Evolutionary conservation across 768 basidiomycete genomes (phyloP), one percentile per base, ranked within the genome.

Genomic region (Coprinopsis marcescibilis): DNA sequence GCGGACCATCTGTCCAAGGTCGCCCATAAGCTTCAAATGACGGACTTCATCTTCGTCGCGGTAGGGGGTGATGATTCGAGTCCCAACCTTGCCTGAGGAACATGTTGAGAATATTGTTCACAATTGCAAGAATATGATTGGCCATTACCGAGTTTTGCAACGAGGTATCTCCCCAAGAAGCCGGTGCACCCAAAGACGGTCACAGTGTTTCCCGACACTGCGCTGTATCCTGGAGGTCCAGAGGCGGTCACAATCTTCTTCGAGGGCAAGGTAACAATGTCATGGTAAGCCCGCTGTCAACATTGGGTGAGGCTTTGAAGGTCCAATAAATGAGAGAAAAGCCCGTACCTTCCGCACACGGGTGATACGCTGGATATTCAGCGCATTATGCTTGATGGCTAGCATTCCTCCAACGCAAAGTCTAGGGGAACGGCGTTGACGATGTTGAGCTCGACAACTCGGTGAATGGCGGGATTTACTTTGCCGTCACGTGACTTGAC

Each of bases 171-270:
- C 36, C 95, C 96, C 49, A 99, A 70, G 65, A 97, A 98, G 4
- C 94, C 90, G 3, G 94, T 96, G 62, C 85, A 88, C 19, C 96
- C 96, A 73, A 99, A 98, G 41, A 98, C 94, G 13, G 96, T 99
- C 33, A 86, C 95, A 29, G 85, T 79, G 67, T 94, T 93, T 2
- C 95, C 96, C 33, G 85, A 83, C 49, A 85, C 83, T 3, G 90
- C 85, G 59, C 87, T 89, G 60, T 91, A 89, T 51, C 85, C 93
- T 43, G 84, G 82, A 43, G 81, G 77, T 15, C 93, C 94, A 54
- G 80, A 71, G 4, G 82, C 77, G 57, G 94, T 72, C 54, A 89
- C 70, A 30, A 89, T 83, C 56, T 83, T 83, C 52, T 62, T 61
- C 39, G 69, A 57, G 48, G 83, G 80, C 32, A 84, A 68, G 12